Conservation (phyloP, 2,329 filamentous ascomycete species). For the Sporothrix mexicana region DNA sequence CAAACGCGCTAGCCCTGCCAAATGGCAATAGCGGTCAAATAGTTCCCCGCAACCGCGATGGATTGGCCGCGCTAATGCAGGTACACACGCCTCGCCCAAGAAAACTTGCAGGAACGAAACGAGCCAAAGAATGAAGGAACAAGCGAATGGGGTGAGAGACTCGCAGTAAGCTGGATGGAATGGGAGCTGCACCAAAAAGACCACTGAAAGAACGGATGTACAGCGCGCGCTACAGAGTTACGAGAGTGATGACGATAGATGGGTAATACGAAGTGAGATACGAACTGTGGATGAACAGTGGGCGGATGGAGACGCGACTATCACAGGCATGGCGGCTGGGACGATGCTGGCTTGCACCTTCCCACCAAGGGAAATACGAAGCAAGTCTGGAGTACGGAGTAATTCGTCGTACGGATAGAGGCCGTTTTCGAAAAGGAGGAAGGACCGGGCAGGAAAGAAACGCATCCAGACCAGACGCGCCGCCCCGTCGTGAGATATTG, state of each 20-base stretch:
- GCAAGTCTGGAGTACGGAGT: no score
- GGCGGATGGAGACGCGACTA: not conserved
- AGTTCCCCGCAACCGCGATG: slow-evolving; percentile 4
- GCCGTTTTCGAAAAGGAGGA: not conserved
- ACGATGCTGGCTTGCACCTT: not conserved
- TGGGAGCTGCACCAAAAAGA: slow-evolving; percentile 7
- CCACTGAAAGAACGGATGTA: slow-evolving; percentile 11
- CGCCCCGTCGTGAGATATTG: not conserved
- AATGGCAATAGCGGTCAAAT: slow-evolving; percentile 9
- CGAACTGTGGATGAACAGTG: not conserved
- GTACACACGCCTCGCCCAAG: slow-evolving; percentile 15
- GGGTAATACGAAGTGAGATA: not conserved
- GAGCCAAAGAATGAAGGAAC: slow-evolving; percentile 18
- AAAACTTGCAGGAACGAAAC: slow-evolving; percentile 18
- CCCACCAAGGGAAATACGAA: not conserved
- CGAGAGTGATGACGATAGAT: not conserved
- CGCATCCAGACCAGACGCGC: not conserved
- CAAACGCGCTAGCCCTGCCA: slow-evolving; percentile 18
- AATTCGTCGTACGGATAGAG: not conserved
- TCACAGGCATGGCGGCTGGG: not conserved
- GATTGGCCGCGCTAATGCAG: slow-evolving; percentile 27
- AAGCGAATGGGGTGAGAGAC: not conserved
- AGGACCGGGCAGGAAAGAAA: not conserved
- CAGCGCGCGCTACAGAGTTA: not conserved
- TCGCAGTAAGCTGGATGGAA: not conserved